phyloP scores from a whole-genome alignment of 208 protist species.

The Leishmania braziliensis region DNA sequence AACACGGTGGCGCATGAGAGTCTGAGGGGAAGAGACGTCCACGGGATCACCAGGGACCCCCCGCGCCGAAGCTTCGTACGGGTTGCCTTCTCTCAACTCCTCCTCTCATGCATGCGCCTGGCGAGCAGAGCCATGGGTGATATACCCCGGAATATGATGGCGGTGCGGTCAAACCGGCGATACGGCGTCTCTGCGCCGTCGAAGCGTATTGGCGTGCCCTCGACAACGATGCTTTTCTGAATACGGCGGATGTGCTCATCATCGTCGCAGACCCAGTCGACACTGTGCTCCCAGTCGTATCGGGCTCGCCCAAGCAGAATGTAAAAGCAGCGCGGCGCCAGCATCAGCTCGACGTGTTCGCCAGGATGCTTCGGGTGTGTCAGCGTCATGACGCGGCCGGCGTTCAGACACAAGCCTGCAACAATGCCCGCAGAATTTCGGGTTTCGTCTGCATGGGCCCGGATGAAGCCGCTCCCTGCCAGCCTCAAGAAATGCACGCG shows the following conservation, averaged over 20 bases:
- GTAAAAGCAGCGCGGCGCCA: slow-evolving; percentile 80
- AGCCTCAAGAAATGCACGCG: slow-evolving; percentile 83
- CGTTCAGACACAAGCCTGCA: slow-evolving; percentile 65
- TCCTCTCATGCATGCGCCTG: slow-evolving; percentile 34
- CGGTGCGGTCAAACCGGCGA: slow-evolving; percentile 62
- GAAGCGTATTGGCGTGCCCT: slow-evolving; percentile 66
- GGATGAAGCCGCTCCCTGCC: slow-evolving; percentile 81
- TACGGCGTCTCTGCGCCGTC: slow-evolving; percentile 62
- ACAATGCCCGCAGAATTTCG: slow-evolving; percentile 87
- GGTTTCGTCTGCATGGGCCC: slow-evolving; percentile 76
- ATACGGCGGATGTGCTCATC: slow-evolving; percentile 77
- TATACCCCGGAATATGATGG: slow-evolving; percentile 79
- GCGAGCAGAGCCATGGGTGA: slow-evolving; percentile 79
- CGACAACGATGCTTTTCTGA: slow-evolving; percentile 47
- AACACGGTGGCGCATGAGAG: no score
- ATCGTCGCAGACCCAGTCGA: slow-evolving; percentile 79
- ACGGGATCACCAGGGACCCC: background rate
- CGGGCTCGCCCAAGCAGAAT: slow-evolving; percentile 68
- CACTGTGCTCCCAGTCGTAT: slow-evolving; percentile 86
- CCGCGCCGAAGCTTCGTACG: background rate
- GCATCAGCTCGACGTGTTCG: slow-evolving; percentile 72
- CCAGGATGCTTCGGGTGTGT: slow-evolving; percentile 70
- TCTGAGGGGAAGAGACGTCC: background rate
- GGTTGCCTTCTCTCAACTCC: background rate
- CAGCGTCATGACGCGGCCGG: slow-evolving; percentile 82